A percentile compares a stretch with the other conserved stretches of the same genome.
These are phyloP conservation scores for Psilocybe cubensis DNA, from an alignment of 768 basidiomycete species.

Conservation along the genomic window DNA sequence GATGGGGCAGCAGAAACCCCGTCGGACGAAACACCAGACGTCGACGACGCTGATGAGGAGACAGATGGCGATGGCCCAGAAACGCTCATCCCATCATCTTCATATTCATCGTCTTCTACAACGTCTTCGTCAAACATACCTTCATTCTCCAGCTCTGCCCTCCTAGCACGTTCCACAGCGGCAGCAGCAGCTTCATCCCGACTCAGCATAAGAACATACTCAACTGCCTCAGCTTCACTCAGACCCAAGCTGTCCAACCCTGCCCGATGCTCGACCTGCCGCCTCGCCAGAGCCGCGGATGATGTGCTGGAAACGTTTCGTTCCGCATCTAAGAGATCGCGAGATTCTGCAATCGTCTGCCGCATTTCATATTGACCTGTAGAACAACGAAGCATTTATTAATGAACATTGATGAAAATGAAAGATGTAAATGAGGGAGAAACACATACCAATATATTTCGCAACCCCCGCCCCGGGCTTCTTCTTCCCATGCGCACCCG, in stretches of 20 bases:
- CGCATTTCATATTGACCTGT: slow-evolving; percentile 68
- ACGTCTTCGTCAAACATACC: slow-evolving; percentile 11
- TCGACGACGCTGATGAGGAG: slow-evolving; percentile 26
- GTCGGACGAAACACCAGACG: slow-evolving; percentile 14
- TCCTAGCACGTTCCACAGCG: slow-evolving; percentile 33
- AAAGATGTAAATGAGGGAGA: not conserved
- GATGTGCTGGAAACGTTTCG: slow-evolving; percentile 31
- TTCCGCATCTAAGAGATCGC: slow-evolving; percentile 55
- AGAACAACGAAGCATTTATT: slow-evolving; percentile 4
- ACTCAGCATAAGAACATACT: slow-evolving; percentile 85
- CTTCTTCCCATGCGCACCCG: slow-evolving; percentile 34
- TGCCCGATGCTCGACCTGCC: slow-evolving; percentile 60
- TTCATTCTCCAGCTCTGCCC: slow-evolving; percentile 11
- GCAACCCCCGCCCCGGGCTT: slow-evolving; percentile 27
- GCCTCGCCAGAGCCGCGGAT: slow-evolving; percentile 32
- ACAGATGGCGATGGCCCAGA: not conserved
- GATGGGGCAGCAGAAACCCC: slow-evolving; percentile 3
- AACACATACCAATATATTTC: slow-evolving; percentile 52
- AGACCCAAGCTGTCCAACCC: slow-evolving; percentile 68
- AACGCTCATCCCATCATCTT: slow-evolving; percentile 43
- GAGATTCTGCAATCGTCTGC: slow-evolving; percentile 64
- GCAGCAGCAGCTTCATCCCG: slow-evolving; percentile 71
- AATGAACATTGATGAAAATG: slow-evolving; percentile 1
- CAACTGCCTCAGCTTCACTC: slow-evolving; percentile 73
- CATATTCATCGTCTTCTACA: slow-evolving; percentile 65